phyloP scores from a whole-genome alignment of 768 basidiomycete genomes.

The Pisolithus microcarpus region DNA sequence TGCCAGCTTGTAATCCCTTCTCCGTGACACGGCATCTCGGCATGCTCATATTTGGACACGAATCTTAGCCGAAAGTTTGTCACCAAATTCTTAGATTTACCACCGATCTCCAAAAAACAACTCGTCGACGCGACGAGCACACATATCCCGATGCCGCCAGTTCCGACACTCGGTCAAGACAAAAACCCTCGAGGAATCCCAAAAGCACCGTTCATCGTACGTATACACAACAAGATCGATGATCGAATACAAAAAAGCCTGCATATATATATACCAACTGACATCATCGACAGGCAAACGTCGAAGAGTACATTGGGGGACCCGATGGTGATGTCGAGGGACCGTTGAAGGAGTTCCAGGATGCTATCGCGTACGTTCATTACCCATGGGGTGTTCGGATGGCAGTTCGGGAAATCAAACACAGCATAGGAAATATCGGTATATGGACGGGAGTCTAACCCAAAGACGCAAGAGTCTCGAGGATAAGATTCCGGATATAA shows the following conservation, averaged over 20 bases:
- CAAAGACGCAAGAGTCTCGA: conserved; percentile 75
- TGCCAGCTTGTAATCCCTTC: too few species aligned
- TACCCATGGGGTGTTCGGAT: conserved; percentile 1
- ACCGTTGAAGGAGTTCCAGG: conserved; percentile 76
- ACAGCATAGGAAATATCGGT: conserved; percentile 86
- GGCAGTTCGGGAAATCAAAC: conserved; percentile 12
- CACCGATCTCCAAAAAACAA: background rate
- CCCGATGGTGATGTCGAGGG: conserved; percentile 71
- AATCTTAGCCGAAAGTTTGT: background rate
- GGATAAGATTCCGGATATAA: conserved; percentile 95
- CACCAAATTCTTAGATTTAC: background rate
- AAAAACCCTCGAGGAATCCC: conserved; percentile 92
- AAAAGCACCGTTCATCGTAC: conserved; percentile 88
- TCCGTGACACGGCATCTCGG: too few species aligned
- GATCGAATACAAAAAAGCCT: background rate
- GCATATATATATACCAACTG: background rate
- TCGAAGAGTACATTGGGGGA: conserved; percentile 79
- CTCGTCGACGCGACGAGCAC: background rate
- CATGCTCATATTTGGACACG: too few species aligned
- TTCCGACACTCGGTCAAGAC: conserved; percentile 32
- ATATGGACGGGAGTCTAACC: conserved; percentile 86
- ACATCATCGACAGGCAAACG: conserved; percentile 56
- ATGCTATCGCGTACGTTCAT: conserved; percentile 79
- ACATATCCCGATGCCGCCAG: conserved; percentile 14
- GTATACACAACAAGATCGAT: conserved; percentile 20